Evolutionary conservation across 805 yeast species (phyloP), one percentile per base, ranked within the genome.

Genomic region (Metschnikowia santaceciliae): DNA sequence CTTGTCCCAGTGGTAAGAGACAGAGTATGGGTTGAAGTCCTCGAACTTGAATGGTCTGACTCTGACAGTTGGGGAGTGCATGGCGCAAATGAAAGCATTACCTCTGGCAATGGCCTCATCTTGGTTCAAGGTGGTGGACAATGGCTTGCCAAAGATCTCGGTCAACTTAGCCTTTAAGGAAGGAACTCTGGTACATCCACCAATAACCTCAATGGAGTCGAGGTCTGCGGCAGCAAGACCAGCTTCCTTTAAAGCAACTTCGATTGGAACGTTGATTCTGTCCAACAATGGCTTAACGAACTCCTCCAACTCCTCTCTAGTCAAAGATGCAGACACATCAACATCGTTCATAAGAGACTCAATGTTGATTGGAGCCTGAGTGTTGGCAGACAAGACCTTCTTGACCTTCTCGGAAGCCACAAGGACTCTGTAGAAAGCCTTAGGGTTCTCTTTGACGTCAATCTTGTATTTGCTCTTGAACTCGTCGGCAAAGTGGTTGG

Each of bases 61-160:
- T 78, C 99, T 88, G 65, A 94, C 83, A 59, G 97, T 91, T 74
- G 99, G 99, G 34, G 98, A 92, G 80, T 91, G 98, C 77, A 90
- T 88, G 61, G 99, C 99, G 74, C 99, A 94, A 66, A 94, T 88
- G 54, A 94, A 94, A 45, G 99, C 97, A 64, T 96, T 96, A 79
- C 99, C 99, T 74, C 92, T 89, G 51, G 99, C 98, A 70, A 92
- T 87, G 57, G 99, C 97, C 81, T 94, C 99, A 70, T 94, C 99
- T 78, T 91, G 97, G 82, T 94, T 94, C 75, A 95, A 83, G 62
- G 98, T 95, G 79, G 88, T 87, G 38, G 97, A 88, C 68, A 94
- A 55, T 17, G 52, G 59, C 60, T 55, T 59, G 70, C 88, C 66
- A 69, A 94, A 90, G 59, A 88, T 78, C 67, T 85, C 88, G 61